A percentile compares a stretch with the other conserved stretches of the same genome.
Evolutionary conservation across 345 rosid genomes (phyloP).

Genomic region (Eutrema yunnanense): DNA sequence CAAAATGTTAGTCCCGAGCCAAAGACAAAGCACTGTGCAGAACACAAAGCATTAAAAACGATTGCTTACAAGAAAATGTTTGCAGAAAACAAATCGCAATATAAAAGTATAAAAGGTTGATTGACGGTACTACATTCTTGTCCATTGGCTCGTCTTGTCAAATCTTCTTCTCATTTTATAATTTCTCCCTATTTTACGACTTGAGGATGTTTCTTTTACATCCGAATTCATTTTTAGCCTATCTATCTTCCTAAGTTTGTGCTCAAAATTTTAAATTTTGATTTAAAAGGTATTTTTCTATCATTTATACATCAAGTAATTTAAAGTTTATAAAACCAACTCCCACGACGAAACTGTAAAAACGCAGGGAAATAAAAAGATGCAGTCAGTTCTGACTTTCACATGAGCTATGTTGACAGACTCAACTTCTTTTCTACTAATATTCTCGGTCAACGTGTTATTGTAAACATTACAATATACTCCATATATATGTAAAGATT

Average conservation of each 20-base stretch:
- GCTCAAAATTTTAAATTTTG: background rate
- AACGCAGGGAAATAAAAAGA: too few species aligned
- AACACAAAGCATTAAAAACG: conserved; percentile 30
- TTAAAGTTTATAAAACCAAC: background rate
- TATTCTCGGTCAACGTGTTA: background rate
- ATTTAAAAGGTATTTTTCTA: too few species aligned
- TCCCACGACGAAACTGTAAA: background rate
- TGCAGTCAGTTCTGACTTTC: background rate
- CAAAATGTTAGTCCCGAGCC: conserved; percentile 8
- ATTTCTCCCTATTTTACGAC: background rate
- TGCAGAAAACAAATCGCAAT: conserved; percentile 30
- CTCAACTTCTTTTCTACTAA: background rate
- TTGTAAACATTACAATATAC: background rate
- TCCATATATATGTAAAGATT: background rate
- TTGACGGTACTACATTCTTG: conserved; percentile 37
- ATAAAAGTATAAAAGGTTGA: conserved; percentile 9
- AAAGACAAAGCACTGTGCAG: too few species aligned
- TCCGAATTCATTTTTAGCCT: background rate
- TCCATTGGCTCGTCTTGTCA: conserved; percentile 33
- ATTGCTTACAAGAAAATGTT: conserved; percentile 30
- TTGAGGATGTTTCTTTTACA: background rate
- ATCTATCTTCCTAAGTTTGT: background rate
- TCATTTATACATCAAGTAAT: background rate
- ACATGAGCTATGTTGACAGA: background rate
- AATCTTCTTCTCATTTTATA: conserved; percentile 12